phyloP scores from a whole-genome alignment of 2,329 filamentous ascomycete genomes.

The Diplodia corticola region DNA sequence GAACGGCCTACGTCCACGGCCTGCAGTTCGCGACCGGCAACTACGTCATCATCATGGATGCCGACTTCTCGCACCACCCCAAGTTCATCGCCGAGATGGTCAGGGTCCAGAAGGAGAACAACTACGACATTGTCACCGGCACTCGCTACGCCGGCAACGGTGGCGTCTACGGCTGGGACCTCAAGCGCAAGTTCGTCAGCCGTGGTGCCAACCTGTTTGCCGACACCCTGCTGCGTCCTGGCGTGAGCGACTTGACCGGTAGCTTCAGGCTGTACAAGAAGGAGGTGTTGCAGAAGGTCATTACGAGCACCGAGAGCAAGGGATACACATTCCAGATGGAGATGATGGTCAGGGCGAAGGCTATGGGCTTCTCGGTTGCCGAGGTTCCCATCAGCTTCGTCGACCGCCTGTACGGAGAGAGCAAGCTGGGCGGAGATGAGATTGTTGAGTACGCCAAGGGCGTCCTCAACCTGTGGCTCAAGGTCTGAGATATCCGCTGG shows the following conservation, averaged over 20 bases:
- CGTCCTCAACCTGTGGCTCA: conserved; percentile 51
- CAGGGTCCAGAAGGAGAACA: conserved; percentile 69
- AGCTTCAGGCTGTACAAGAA: conserved; percentile 96
- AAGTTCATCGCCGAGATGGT: conserved; percentile 99
- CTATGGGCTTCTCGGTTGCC: conserved; percentile 88
- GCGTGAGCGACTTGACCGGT: conserved; percentile 93
- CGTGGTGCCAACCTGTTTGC: conserved; percentile 93
- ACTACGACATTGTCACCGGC: conserved; percentile 96
- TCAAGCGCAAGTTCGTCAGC: conserved; percentile 75
- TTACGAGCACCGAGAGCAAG: conserved; percentile 87
- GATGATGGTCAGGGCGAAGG: conserved; percentile 97
- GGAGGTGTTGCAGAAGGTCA: conserved; percentile 83
- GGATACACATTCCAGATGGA: conserved; percentile 99
- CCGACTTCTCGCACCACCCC: conserved; percentile 98
- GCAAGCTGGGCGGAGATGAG: conserved; percentile 90
- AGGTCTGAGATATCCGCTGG: conserved; percentile 41
- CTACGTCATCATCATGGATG: conserved; percentile 99
- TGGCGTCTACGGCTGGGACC: conserved; percentile 94
- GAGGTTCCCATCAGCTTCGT: conserved; percentile 98
- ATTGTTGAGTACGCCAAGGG: conserved; percentile 92
- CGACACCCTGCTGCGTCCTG: conserved; percentile 87
- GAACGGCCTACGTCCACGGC: conserved; percentile 94
- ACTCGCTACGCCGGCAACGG: conserved; percentile 85
- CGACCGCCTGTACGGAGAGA: conserved; percentile 91
- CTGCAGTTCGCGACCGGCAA: conserved; percentile 88